A percentile compares a stretch with the other conserved stretches of the same genome.
These are phyloP conservation scores for Lichenothelia convexa DNA, from an alignment of 495 filamentous ascomycete genomes.

Conservation along the genomic window DNA sequence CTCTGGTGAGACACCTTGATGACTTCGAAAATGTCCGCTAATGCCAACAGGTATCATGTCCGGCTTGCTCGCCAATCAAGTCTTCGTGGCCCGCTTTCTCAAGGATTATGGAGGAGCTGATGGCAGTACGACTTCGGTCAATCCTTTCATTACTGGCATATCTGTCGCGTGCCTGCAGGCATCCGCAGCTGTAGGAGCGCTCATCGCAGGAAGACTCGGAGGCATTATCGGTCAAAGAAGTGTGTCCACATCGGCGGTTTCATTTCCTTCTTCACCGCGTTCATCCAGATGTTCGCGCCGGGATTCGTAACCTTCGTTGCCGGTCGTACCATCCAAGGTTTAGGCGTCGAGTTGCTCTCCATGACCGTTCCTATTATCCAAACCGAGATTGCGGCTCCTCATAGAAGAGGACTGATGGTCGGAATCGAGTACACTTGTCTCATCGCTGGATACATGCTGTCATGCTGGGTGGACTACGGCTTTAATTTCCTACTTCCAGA, in stretches of 20 bases:
- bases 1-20: slow-evolving; percentile 9
- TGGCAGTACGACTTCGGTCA: slow-evolving; percentile 9
- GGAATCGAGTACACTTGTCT: slow-evolving; percentile 18
- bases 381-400: slow-evolving; percentile 16
- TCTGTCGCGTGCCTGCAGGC: slow-evolving; percentile 18
- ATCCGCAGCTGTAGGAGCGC: slow-evolving; percentile 17
- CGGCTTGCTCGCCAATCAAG: slow-evolving; percentile 17
- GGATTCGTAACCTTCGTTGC: slow-evolving; percentile 16
- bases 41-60: slow-evolving; percentile 16
- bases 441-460: slow-evolving; percentile 20
- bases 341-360: slow-evolving; percentile 17
- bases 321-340: slow-evolving; percentile 16
- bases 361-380: slow-evolving; percentile 19
- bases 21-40: slow-evolving; percentile 2
- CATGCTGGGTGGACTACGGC: slow-evolving; percentile 20
- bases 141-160: slow-evolving; percentile 21
- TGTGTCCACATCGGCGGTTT: slow-evolving; percentile 19
- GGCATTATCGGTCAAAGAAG: slow-evolving; percentile 19
- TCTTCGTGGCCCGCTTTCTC: slow-evolving; percentile 18
- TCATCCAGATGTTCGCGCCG: slow-evolving; percentile 19
- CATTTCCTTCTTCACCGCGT: slow-evolving; percentile 20
- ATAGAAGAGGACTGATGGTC: slow-evolving; percentile 18
- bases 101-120: slow-evolving; percentile 16
- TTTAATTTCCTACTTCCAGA: slow-evolving; percentile 17
- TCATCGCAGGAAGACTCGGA: slow-evolving; percentile 15